Evolutionary conservation across 148 eudicot species (phyloP), one percentile per base, ranked within the genome.

Genomic region (Selenicereus undatus): DNA sequence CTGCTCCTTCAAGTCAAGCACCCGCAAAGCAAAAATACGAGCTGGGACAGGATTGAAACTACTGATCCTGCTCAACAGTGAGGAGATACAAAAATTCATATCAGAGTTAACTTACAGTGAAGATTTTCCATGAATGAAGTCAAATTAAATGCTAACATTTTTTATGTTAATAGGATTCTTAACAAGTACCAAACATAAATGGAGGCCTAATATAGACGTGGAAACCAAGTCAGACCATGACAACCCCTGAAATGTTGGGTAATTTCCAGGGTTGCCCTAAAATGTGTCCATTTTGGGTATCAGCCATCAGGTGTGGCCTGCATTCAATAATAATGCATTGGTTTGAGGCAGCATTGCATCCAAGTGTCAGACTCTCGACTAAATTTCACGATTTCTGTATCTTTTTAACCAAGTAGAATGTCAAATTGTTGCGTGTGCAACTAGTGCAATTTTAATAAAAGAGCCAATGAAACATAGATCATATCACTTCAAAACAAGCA

Each of bases 1-100:
- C 79, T 87, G 93, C 82, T 93, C 94, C 84, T 91, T 93, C 64
- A 95, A 71, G 82, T 95, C 97, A 54, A 95, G 92, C 64, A 95
- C 93, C 68, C 93, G 91, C 84, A 84, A 88, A 62, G 91, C 97
- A 85, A 88, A 93, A 71, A 86, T 78, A 82, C 94, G 92, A 4
- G 94, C 93, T 78, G 97, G 92, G 71, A 89, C 86, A 8, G 97
- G 93, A 54, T 87, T 82, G 81, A 90, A 93, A 78, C 88, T 85
- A 81, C 75, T 78, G 42, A 92, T 70, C 82, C 98, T 95, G 90
- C 79, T 74, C 69, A 81, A 76, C 56, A 62, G 21, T 73, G 72
- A 80, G 14, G 60, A 81, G 30, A 73, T 4, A 48, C 0, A 52
- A 54, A 18, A 52, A 50, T 13, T 73, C 43, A 39, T 27, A 20